Evolutionary conservation across 2,329 filamentous ascomycete species (phyloP).

Genomic region (Beauveria australis): DNA sequence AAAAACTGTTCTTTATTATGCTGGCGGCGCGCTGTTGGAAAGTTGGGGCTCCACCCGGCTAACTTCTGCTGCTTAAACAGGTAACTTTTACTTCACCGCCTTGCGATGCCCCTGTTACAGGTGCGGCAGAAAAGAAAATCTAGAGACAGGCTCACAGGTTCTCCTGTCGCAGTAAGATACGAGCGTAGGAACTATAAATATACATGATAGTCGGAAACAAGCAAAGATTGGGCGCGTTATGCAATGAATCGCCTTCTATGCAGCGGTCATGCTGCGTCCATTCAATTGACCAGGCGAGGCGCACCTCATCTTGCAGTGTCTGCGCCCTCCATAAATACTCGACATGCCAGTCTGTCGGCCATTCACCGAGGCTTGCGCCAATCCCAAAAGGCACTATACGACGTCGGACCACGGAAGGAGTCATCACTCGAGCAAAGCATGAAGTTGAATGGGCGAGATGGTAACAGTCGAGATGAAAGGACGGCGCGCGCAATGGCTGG

Average conservation of each 20-base stretch:
- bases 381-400: constrained; percentile 29
- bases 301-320: neutral
- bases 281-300: neutral
- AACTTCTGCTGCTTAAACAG: too few relatives aligned
- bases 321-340: constrained; percentile 13
- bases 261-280: constrained; percentile 9
- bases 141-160: neutral
- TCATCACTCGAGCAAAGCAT: neutral
- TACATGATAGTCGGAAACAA: neutral
- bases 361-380: constrained; percentile 59
- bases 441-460: neutral
- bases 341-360: constrained; percentile 46
- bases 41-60: too few relatives aligned
- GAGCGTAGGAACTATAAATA: neutral
- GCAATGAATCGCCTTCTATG: constrained; percentile 14
- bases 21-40: too few relatives aligned
- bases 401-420: constrained; percentile 10
- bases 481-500: constrained; percentile 23
- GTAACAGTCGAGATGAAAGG: constrained; percentile 4
- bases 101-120: neutral
- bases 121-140: constrained; percentile 1
- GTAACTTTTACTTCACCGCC: neutral
- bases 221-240: constrained; percentile 3
- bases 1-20: too few relatives aligned
- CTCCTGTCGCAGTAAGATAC: neutral